phyloP scores from a whole-genome alignment of 768 basidiomycete species.

The Tricholoma sp. region DNA sequence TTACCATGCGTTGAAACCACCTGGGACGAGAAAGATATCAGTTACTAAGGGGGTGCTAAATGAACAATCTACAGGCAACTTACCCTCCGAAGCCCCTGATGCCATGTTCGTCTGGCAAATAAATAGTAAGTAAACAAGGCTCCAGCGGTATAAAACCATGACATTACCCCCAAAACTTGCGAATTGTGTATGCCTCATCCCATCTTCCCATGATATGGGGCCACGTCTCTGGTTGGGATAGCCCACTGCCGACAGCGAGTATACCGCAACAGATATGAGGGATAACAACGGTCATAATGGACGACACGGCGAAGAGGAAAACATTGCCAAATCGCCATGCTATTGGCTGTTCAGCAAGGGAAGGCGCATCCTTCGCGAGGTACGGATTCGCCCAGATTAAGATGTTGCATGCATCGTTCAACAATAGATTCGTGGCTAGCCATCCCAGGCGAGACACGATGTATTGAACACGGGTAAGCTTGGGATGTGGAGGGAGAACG shows the following conservation, averaged over 20 bases:
- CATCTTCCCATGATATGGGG: constrained; percentile 22
- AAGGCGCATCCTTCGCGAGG: background rate
- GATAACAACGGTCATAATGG: background rate
- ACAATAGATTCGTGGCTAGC: background rate
- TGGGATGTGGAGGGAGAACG: constrained; percentile 11
- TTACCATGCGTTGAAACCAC: constrained; percentile 18
- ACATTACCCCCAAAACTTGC: constrained; percentile 29
- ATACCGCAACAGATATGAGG: background rate
- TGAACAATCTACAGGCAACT: no score
- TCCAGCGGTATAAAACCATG: no score
- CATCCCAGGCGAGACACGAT: background rate
- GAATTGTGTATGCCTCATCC: constrained; percentile 25
- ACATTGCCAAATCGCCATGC: background rate
- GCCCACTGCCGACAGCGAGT: background rate
- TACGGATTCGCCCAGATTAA: background rate
- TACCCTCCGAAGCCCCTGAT: no score
- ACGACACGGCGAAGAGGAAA: background rate
- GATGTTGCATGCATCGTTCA: background rate
- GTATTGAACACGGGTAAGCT: background rate
- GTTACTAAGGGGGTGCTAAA: no score
- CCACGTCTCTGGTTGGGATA: constrained; percentile 19
- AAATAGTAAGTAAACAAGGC: no score
- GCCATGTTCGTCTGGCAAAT: no score
- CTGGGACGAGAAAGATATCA: constrained; percentile 1
- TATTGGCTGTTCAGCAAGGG: background rate